Conservation (phyloP, 768 basidiomycete species). For the Lepiota brunneoincarnata region DNA sequence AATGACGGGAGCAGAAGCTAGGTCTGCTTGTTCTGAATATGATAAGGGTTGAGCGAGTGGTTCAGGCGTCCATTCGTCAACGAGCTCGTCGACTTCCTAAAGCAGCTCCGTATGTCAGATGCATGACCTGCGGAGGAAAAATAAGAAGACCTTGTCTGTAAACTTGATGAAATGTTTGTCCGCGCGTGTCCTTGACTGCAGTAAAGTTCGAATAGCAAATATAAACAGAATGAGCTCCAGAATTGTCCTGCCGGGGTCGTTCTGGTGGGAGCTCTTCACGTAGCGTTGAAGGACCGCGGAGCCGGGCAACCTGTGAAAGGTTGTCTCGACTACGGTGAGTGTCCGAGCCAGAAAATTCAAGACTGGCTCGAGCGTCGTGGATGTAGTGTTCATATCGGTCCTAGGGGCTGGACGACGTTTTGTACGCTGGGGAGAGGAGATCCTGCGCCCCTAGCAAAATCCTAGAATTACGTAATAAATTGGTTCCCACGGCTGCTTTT, state of each 20-base stretch:
- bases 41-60: slow-evolving; percentile 67
- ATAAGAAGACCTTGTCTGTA: slow-evolving; percentile 77
- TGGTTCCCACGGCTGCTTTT: background rate
- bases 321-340: slow-evolving; percentile 54
- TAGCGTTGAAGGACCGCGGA: slow-evolving; percentile 86
- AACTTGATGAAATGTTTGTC: slow-evolving; percentile 92
- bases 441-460: background rate
- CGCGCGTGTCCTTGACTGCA: slow-evolving; percentile 85
- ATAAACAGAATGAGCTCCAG: slow-evolving; percentile 86
- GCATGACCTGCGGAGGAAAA: background rate
- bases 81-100: slow-evolving; percentile 95
- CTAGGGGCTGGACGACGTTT: background rate
- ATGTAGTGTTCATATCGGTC: slow-evolving; percentile 27
- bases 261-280: slow-evolving; percentile 91
- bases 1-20: slow-evolving; percentile 75
- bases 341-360: slow-evolving; percentile 66
- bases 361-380: slow-evolving; percentile 43
- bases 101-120: background rate
- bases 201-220: slow-evolving; percentile 86
- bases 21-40: slow-evolving; percentile 58
- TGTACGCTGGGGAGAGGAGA: background rate
- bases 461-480: slow-evolving; percentile 1
- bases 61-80: slow-evolving; percentile 93
- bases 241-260: slow-evolving; percentile 90
- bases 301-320: slow-evolving; percentile 76